Percentiles rank a stretch among this genome's conserved stretches.
Evolutionary conservation across 176 grass and related monocot species (phyloP).

Genomic region (Secale cereale): DNA sequence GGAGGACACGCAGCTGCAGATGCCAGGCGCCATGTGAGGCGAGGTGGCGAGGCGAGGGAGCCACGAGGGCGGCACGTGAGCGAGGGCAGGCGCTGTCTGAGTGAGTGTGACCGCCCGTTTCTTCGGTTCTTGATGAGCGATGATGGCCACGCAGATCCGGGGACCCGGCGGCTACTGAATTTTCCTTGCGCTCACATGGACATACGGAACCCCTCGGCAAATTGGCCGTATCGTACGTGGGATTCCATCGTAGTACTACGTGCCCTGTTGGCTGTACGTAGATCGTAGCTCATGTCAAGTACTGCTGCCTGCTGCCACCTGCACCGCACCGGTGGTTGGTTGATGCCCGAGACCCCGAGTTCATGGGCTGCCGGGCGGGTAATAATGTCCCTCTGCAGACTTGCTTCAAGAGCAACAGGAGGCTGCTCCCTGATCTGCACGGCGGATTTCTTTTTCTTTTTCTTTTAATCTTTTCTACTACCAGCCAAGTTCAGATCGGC

Average conservation of each 20-base stretch:
- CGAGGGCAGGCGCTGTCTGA: neutral
- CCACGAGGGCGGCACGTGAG: slow-evolving; percentile 3
- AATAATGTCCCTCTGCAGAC: neutral
- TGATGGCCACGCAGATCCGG: neutral
- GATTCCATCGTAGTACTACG: neutral
- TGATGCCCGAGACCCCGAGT: neutral
- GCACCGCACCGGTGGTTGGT: neutral
- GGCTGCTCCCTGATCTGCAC: neutral
- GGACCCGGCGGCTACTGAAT: neutral
- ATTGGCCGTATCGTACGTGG: neutral
- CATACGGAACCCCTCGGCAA: neutral
- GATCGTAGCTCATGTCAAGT: neutral
- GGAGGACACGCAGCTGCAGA: neutral
- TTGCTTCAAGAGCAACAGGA: neutral
- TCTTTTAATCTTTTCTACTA: neutral
- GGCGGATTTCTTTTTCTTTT: neutral
- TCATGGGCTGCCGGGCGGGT: no score
- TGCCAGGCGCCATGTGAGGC: neutral
- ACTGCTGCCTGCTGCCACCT: neutral
- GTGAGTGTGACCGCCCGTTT: neutral
- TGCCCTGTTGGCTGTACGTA: neutral
- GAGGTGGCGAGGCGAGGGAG: neutral
- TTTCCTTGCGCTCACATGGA: neutral
- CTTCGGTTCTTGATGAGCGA: neutral
- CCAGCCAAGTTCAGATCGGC: neutral